Evolutionary conservation across 208 protist species (phyloP).

Genomic region (Trypanosoma cruzi): DNA sequence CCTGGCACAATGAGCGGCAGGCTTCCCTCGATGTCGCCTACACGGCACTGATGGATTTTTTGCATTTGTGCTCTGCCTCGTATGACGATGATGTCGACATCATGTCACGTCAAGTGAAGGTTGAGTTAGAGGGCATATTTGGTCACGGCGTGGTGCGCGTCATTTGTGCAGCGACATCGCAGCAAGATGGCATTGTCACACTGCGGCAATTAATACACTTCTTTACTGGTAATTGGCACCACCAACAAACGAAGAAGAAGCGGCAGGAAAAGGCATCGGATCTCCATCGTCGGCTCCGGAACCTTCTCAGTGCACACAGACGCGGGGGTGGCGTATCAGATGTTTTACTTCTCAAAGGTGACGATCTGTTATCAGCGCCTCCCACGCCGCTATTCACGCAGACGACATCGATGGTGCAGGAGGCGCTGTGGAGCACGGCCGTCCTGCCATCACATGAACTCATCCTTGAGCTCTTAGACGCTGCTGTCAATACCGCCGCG

Average conservation of each 20-base stretch:
- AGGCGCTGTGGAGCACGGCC: conserved; percentile 14
- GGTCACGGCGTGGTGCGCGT: conserved; percentile 9
- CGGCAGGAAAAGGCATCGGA: neutral
- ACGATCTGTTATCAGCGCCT: neutral
- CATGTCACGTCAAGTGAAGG: conserved; percentile 6
- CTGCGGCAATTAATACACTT: conserved; percentile 19
- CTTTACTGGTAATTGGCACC: conserved; percentile 22
- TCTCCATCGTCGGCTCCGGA: neutral
- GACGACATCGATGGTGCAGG: conserved; percentile 6
- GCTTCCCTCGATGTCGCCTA: conserved; percentile 32
- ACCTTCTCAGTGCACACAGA: neutral
- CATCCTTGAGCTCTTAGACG: conserved; percentile 24
- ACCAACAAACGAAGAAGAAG: neutral
- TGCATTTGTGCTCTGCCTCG: conserved; percentile 1
- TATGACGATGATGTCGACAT: conserved; percentile 15
- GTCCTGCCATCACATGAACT: conserved; percentile 23
- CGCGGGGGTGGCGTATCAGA: neutral
- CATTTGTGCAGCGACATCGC: conserved; percentile 7
- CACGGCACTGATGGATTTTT: conserved; percentile 36
- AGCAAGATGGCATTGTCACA: neutral
- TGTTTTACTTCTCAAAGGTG: conserved; percentile 19
- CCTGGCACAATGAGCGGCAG: conserved; percentile 36
- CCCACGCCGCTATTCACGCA: neutral
- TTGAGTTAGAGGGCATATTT: conserved; percentile 28
- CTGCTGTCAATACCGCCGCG: neutral